Base-by-base conservation (phyloP, 2,329 filamentous ascomycete genomes). In the Cytospora schulzeri region DNA sequence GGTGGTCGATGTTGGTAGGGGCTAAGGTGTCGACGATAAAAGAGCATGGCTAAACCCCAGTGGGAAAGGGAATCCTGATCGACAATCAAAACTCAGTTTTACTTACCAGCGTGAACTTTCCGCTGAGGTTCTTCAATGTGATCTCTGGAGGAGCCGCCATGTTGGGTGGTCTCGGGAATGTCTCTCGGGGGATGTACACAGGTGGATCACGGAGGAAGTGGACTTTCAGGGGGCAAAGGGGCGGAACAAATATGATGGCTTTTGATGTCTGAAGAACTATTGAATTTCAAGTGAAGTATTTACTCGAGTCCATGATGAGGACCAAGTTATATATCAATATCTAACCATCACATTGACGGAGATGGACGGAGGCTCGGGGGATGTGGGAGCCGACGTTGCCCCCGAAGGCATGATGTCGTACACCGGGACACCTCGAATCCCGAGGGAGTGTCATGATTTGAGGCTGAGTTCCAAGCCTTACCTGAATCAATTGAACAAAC, bases 61-160 rank as follows among this genome's bases (percentile, higher is more conserved):
- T 4, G 8, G n/a, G n/a, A 15, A 22, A 33, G 28, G 4, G 28
- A 17, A 19, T 5, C 19, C 26, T 26, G 15, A 19, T 19, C 38
- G 17, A 29, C 24, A 26, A 8, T 26, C 54, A 15, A 19, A 12
- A 57, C n/a, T 24, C 1, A 4, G 11, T 24, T n/a, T n/a, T 6
- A 63, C 61, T 19, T 58, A 63, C 61, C 61, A 63, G 38, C 19
- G 61, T 31, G 50, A 53, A 63, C 50, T 59, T 63, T 38, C 61
- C 61, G 50, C 35, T 63, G 28, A 63, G 61, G 35, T 31, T 59
- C 61, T 63, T 58, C 48, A 63, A 26, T 14, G 48, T 63, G 55
- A 59, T 54, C 14, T 63, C 61, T 17, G 61, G 15, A 11, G 61
- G 61, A 17, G 61, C 56, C 29, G 61, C 61, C 61, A 63, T 63